These are phyloP conservation scores for Pilaira anomala DNA, from an alignment of 192 early-diverging fungal genomes.

Conservation along the genomic window DNA sequence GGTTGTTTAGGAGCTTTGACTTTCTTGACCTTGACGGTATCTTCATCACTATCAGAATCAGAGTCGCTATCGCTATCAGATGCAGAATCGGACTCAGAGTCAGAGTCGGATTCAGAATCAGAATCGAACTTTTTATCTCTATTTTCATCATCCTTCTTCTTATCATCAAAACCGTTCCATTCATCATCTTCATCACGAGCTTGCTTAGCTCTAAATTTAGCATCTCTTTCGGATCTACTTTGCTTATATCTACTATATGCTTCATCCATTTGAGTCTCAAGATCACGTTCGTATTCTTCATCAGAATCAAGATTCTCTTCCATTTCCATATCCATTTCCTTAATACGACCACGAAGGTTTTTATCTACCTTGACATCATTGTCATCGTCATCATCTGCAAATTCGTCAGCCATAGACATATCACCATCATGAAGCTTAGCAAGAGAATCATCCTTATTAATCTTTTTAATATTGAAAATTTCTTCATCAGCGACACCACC, in stretches of 20 bases:
- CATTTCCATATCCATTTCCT: constrained; percentile 21
- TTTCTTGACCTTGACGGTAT: constrained; percentile 14
- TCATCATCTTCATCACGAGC: constrained; percentile 66
- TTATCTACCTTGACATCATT: constrained; percentile 19
- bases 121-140: constrained; percentile 12
- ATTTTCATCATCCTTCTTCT: constrained; percentile 34
- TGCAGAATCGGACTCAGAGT: constrained; percentile 6
- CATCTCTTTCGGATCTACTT: constrained; percentile 71
- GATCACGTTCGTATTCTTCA: constrained; percentile 24
- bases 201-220: constrained; percentile 69
- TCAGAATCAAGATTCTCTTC: constrained; percentile 19
- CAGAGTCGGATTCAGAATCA: constrained; percentile 15
- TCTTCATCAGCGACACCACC: constrained; percentile 45
- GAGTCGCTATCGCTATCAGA: constrained; percentile 41
- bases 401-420: constrained; percentile 59
- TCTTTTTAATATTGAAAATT: constrained; percentile 57
- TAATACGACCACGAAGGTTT: constrained; percentile 12
- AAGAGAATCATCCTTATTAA: constrained; percentile 47
- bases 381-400: constrained; percentile 13
- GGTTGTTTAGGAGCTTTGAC: constrained; percentile 24
- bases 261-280: constrained; percentile 45
- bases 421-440: constrained; percentile 54
- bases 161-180: constrained; percentile 59
- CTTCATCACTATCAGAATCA: constrained; percentile 39
- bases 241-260: constrained; percentile 71